Conservation (phyloP, 768 basidiomycete species). For the Infundibulicybe gibba region DNA sequence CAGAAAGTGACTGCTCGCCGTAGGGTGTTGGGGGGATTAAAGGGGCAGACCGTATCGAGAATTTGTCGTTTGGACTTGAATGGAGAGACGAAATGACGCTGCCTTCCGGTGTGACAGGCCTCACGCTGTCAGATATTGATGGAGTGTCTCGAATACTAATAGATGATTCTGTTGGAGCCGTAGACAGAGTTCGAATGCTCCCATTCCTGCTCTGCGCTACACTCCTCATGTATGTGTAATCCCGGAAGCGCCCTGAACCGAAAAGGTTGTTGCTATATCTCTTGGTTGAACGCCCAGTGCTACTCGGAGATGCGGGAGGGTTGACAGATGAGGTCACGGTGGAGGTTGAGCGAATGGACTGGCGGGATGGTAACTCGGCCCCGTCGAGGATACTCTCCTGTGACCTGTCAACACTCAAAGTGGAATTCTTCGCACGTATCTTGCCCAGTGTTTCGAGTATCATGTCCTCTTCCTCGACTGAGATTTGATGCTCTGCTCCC, state of each 20-base stretch:
- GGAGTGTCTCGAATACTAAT: constrained; percentile 31
- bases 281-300: constrained; percentile 44
- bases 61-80: constrained; percentile 34
- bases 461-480: constrained; percentile 85
- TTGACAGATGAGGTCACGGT: constrained; percentile 42
- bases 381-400: constrained; percentile 28
- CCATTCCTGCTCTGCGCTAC: constrained; percentile 38
- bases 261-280: constrained; percentile 87
- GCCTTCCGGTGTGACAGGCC: constrained; percentile 56
- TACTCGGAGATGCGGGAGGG: neutral
- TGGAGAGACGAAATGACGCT: constrained; percentile 35
- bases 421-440: constrained; percentile 30
- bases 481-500: constrained; percentile 64
- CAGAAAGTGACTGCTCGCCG: constrained; percentile 31
- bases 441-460: constrained; percentile 68
- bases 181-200: constrained; percentile 43
- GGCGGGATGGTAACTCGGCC: constrained; percentile 22
- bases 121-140: constrained; percentile 41
- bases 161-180: constrained; percentile 45
- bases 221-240: constrained; percentile 67
- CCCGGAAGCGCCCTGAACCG: constrained; percentile 74
- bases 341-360: constrained; percentile 25
- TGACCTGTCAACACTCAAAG: constrained; percentile 22
- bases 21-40: constrained; percentile 33
- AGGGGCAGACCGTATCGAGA: constrained; percentile 38